Evolutionary conservation across 2,329 filamentous ascomycete genomes (phyloP).

Genomic region (Aspergillus sojae): DNA sequence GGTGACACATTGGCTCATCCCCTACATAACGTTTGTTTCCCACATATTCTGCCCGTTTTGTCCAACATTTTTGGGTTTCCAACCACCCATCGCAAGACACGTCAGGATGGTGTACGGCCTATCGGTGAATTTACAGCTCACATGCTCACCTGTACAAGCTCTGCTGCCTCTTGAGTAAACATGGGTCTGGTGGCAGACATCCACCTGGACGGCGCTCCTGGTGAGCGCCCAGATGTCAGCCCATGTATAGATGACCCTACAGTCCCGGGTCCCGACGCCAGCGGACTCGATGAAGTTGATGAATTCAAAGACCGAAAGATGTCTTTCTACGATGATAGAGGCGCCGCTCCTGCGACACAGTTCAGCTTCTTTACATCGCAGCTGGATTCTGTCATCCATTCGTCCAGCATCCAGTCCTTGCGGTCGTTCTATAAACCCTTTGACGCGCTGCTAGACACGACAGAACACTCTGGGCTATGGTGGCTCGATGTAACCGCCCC

Average conservation of each 20-base stretch:
- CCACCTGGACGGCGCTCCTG: slow-evolving; percentile 3
- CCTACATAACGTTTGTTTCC: neutral
- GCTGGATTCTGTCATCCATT: slow-evolving; percentile 85
- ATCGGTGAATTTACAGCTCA: neutral
- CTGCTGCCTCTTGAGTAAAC: slow-evolving; percentile 1
- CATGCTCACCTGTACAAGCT: neutral
- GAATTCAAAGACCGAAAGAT: slow-evolving; percentile 2
- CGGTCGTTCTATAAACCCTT: slow-evolving; percentile 83
- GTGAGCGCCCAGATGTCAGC: neutral
- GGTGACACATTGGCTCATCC: neutral
- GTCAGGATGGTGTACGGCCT: slow-evolving; percentile 10
- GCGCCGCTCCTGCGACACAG: slow-evolving; percentile 60
- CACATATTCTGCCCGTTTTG: neutral
- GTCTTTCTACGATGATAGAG: neutral
- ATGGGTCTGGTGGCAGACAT: slow-evolving; percentile 4
- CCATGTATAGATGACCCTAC: neutral
- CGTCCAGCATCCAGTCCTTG: slow-evolving; percentile 78
- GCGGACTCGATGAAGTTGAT: neutral
- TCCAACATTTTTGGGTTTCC: neutral
- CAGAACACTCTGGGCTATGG: slow-evolving; percentile 76
- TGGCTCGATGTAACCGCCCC: slow-evolving; percentile 92
- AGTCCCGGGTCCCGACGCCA: neutral
- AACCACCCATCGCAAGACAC: slow-evolving; percentile 5
- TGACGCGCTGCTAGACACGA: slow-evolving; percentile 55
- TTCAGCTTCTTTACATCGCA: slow-evolving; percentile 95